Conservation (phyloP, 2,329 filamentous ascomycete genomes). For the Cladosporium halotolerans region DNA sequence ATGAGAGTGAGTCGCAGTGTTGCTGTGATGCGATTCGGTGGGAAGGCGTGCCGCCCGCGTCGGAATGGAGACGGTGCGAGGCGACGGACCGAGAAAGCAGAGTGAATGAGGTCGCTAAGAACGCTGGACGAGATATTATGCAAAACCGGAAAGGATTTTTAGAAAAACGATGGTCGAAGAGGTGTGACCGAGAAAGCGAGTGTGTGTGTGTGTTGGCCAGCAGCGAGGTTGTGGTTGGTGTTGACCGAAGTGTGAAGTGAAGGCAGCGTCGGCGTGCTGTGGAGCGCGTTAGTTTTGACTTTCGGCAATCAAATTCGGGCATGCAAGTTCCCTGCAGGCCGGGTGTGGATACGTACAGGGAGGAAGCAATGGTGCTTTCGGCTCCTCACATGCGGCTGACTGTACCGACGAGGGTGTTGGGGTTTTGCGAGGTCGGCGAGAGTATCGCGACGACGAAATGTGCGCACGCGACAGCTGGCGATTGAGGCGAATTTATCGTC, state of each 20-base stretch:
- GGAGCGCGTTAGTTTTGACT: conserved; percentile 4
- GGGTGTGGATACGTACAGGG: conserved; percentile 10
- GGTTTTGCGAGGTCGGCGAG: background rate
- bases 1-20: background rate
- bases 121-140: conserved; percentile 15
- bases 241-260: background rate
- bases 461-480: background rate
- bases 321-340: conserved; percentile 2
- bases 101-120: conserved; percentile 13
- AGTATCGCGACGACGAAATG: background rate
- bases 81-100: conserved; percentile 1
- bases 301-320: background rate
- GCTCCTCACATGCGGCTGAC: conserved; percentile 3
- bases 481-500: conserved; percentile 21
- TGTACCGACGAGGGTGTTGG: background rate
- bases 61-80: background rate
- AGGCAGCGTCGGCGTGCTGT: background rate
- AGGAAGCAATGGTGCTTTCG: background rate
- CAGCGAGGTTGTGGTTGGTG: background rate
- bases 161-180: background rate
- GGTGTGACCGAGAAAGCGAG: conserved; percentile 3
- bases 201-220: background rate
- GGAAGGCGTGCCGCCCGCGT: background rate
- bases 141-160: conserved; percentile 5
- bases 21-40: background rate